Base-by-base conservation (phyloP, 768 basidiomycete species). In the Holtermannia corniformis region DNA sequence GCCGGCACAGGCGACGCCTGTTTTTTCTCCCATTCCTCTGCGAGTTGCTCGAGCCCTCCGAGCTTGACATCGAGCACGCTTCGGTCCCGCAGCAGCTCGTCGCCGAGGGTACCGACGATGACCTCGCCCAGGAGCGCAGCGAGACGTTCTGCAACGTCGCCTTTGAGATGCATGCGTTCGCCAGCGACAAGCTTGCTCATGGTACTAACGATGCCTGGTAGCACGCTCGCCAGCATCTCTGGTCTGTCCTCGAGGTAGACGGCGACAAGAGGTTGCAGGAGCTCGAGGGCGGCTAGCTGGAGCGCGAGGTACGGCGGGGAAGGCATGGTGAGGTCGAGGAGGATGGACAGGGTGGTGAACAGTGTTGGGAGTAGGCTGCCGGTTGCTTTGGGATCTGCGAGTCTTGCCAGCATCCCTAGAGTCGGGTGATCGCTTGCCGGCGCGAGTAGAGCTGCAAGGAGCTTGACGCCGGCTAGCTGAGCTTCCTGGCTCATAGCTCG, bases 131-230 rank as follows among this genome's bases (percentile, higher is more conserved):
- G 49, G 13, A 62, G 20, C 4, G 52, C 63, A 10, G 45, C 48
- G 5, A 53, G 47, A 25, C 53, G 37, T 11, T 54, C 54, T 0
- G 55, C 63, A 4, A 63, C 59, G 21, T 67, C 61, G 3, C 64
- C 65, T 40, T 66, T 63, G 13, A 69, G 44, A 2, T 37, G 24
- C 12, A 52, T 61, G 0, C 58, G 54, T 13, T 54, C 51, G 0
- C 80, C 84, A 1, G 86, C 75, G 4, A 84, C 78, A 13, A 88
- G 70, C 62, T 83, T 87, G 24, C 79, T 79, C 80, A 85, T 84
- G 16, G 78, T 71, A 62, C 87, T 91, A 55, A 88, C 78, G 26
- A 85, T 78, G 1, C 92, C 92, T 0, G 92, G 92, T 24, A 96
- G 75, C 23, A 96, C 76, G 25, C 65, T 60, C 1, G 71, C 73